These are phyloP conservation scores for Brasilioporus rufonigricans DNA, from an alignment of 768 basidiomycete genomes.

Conservation along the genomic window DNA sequence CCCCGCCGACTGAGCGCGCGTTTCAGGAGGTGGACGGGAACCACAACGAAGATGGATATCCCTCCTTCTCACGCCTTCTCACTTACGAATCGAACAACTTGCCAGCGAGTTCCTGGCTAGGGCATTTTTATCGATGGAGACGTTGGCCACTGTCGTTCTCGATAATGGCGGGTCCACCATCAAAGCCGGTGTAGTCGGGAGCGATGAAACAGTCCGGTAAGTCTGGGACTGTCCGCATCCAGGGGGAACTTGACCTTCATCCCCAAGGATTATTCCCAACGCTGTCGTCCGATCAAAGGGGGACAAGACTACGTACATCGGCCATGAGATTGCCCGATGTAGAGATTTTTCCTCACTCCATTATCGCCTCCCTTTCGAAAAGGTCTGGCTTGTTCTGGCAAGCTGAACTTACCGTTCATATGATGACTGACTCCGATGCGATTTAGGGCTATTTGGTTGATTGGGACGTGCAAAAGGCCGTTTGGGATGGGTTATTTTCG, in stretches of 20 bases:
- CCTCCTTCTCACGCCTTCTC: constrained; percentile 1
- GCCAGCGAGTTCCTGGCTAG: not conserved
- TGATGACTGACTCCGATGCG: constrained; percentile 14
- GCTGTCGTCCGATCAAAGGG: constrained; percentile 82
- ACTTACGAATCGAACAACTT: not conserved
- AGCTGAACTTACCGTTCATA: not conserved
- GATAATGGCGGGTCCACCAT: constrained; percentile 88
- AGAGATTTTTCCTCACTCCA: constrained; percentile 77
- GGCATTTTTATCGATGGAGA: constrained; percentile 4
- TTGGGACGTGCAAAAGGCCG: constrained; percentile 93
- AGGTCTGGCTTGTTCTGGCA: constrained; percentile 44
- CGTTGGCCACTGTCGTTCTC: constrained; percentile 54
- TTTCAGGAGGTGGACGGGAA: not conserved
- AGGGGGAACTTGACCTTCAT: constrained; percentile 1
- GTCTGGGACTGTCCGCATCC: constrained; percentile 6
- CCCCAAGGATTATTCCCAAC: constrained; percentile 67
- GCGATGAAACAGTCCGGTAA: constrained; percentile 27
- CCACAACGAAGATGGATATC: not conserved
- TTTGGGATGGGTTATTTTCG: constrained; percentile 92
- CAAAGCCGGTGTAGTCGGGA: constrained; percentile 62
- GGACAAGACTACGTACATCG: constrained; percentile 80
- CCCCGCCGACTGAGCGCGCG: not conserved
- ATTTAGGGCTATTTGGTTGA: constrained; percentile 86
- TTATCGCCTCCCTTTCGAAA: constrained; percentile 85
- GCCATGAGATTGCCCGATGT: constrained; percentile 79